These are phyloP conservation scores for Arthrobotrys pseudoclavata DNA, from an alignment of 2,329 filamentous ascomycete species.

Conservation along the genomic window DNA sequence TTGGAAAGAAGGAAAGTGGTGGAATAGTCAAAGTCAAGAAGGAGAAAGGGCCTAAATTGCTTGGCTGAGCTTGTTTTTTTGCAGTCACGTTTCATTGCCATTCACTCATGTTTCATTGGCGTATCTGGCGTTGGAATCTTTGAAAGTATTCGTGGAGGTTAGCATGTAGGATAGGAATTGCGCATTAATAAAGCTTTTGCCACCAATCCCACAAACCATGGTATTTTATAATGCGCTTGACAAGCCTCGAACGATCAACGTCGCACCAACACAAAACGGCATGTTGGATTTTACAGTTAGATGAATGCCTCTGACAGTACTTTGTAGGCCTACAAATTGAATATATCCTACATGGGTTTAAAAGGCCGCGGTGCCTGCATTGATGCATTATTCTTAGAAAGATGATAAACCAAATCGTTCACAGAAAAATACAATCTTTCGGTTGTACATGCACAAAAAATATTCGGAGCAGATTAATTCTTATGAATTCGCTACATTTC, in stretches of 20 bases:
- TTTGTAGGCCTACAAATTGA: background rate
- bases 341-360: slow-evolving; percentile 11
- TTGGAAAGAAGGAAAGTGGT: slow-evolving; percentile 50
- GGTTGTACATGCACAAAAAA: background rate
- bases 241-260: slow-evolving; percentile 13
- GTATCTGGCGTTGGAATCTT: slow-evolving; percentile 45
- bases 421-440: background rate
- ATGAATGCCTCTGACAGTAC: background rate
- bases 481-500: slow-evolving; percentile 11
- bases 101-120: slow-evolving; percentile 24
- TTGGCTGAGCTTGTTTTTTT: slow-evolving; percentile 30
- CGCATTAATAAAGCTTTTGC: slow-evolving; percentile 11
- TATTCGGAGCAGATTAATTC: background rate
- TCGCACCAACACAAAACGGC: slow-evolving; percentile 16
- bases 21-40: slow-evolving; percentile 54
- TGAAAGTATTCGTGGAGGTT: background rate
- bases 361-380: background rate
- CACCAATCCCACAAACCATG: slow-evolving; percentile 2
- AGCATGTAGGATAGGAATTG: slow-evolving; percentile 28
- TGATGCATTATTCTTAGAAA: background rate
- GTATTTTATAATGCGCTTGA: background rate
- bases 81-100: background rate
- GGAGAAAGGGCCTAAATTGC: slow-evolving; percentile 56
- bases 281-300: slow-evolving; percentile 21
- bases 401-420: background rate